Evolutionary conservation across 2,329 filamentous ascomycete species (phyloP).

Genomic region (Curvularia lunata): DNA sequence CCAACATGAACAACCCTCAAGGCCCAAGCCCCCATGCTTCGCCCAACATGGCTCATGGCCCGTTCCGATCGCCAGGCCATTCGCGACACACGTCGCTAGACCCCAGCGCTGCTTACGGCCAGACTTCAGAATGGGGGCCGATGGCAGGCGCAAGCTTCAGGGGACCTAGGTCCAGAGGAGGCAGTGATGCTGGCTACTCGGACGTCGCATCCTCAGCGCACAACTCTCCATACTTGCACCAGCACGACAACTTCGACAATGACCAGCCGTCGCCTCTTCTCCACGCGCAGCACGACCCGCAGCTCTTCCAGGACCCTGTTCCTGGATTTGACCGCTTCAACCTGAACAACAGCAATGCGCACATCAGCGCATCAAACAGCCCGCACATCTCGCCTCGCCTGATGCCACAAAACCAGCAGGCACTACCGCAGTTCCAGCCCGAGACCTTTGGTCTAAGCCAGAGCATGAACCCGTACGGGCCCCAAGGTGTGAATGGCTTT

Average conservation of each 20-base stretch:
- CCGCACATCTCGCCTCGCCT: constrained; percentile 72
- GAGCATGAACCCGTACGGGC: constrained; percentile 55
- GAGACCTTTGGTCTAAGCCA: constrained; percentile 57
- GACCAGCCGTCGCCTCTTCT: constrained; percentile 82
- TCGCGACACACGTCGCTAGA: constrained; percentile 67
- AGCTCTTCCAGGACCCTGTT: constrained; percentile 74
- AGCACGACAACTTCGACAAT: constrained; percentile 80
- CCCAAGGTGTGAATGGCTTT: constrained; percentile 60
- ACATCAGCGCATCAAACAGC: constrained; percentile 70
- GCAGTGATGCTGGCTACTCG: constrained; percentile 80
- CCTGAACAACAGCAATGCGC: constrained; percentile 57
- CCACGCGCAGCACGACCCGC: constrained; percentile 70
- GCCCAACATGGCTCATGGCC: constrained; percentile 59
- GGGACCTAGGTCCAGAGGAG: constrained; percentile 74
- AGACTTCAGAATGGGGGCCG: constrained; percentile 65
- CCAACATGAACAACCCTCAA: constrained; percentile 59
- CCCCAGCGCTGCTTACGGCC: constrained; percentile 65
- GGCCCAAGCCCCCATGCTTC: constrained; percentile 61
- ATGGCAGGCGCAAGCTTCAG: constrained; percentile 67
- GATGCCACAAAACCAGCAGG: constrained; percentile 72
- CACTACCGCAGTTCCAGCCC: constrained; percentile 57
- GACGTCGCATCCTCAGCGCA: constrained; percentile 81
- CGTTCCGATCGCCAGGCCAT: constrained; percentile 61
- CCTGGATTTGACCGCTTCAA: constrained; percentile 80
- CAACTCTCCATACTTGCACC: constrained; percentile 80